Evolutionary conservation across 2,329 filamentous ascomycete genomes (phyloP).

Genomic region (Fusarium sp.): DNA sequence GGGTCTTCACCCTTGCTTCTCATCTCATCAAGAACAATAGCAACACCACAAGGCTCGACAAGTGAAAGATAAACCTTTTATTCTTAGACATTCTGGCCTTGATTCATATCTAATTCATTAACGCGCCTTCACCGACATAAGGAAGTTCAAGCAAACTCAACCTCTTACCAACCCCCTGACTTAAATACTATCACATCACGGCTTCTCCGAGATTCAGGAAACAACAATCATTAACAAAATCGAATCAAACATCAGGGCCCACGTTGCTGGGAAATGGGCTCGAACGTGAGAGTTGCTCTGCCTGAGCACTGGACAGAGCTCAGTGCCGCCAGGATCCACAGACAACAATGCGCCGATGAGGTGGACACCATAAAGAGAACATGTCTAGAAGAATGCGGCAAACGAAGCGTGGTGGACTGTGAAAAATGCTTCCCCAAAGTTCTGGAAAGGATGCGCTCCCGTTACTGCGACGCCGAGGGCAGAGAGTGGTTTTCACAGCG

Average conservation of each 20-base stretch:
- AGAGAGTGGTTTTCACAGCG: constrained; percentile 66
- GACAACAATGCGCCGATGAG: constrained; percentile 55
- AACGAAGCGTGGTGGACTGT: constrained; percentile 59
- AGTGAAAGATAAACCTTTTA: not conserved
- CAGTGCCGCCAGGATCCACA: constrained; percentile 49
- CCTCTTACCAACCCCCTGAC: not conserved
- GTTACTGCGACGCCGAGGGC: constrained; percentile 52
- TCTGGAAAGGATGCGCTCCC: constrained; percentile 58
- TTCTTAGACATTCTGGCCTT: not conserved
- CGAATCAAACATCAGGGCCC: not conserved
- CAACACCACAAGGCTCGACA: not conserved
- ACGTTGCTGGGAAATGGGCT: constrained; percentile 39
- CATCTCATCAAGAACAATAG: constrained; percentile 34
- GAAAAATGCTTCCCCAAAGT: constrained; percentile 61
- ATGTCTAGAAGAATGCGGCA: constrained; percentile 59
- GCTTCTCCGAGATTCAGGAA: not conserved
- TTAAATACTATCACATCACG: not conserved
- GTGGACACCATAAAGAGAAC: constrained; percentile 56
- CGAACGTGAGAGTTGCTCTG: constrained; percentile 45
- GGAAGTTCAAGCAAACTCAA: not conserved
- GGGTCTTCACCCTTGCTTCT: constrained; percentile 23
- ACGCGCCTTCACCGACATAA: not conserved
- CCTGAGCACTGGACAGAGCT: constrained; percentile 57
- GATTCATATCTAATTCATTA: not conserved
- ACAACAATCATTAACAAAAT: not conserved